Conservation (phyloP, 2,329 filamentous ascomycete species). For the Plectosphaerella plurivora region DNA sequence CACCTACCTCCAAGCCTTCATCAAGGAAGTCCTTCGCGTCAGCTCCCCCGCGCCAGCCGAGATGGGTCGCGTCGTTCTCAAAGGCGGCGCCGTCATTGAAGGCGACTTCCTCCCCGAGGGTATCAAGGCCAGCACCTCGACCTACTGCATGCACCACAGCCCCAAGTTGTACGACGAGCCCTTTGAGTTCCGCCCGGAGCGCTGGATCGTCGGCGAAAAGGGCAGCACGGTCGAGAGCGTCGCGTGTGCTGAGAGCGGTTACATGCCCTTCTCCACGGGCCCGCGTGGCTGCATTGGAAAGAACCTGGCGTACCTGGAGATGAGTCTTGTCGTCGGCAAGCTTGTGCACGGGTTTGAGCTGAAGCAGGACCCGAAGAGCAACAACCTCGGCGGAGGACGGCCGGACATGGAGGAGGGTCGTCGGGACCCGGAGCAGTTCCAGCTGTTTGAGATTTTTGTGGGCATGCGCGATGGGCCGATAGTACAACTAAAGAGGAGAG, state of each 20-base stretch:
- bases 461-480: neutral
- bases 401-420: neutral
- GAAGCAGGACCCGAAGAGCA: slow-evolving; percentile 14
- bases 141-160: slow-evolving; percentile 27
- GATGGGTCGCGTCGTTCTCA: slow-evolving; percentile 20
- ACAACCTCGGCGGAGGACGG: neutral
- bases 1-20: slow-evolving; percentile 27
- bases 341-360: slow-evolving; percentile 22
- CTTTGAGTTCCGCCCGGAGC: slow-evolving; percentile 26
- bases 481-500: neutral
- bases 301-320: slow-evolving; percentile 25
- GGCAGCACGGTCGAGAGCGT: slow-evolving; percentile 8
- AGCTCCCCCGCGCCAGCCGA: slow-evolving; percentile 24
- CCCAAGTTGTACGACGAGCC: slow-evolving; percentile 24
- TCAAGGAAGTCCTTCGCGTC: slow-evolving; percentile 37
- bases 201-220: slow-evolving; percentile 19
- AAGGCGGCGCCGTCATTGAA: slow-evolving; percentile 24
- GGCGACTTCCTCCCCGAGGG: slow-evolving; percentile 23
- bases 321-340: slow-evolving; percentile 20
- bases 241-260: slow-evolving; percentile 15
- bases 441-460: neutral
- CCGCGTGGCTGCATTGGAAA: slow-evolving; percentile 25
- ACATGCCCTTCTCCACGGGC: slow-evolving; percentile 23
- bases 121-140: slow-evolving; percentile 32
- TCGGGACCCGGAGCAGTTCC: neutral